Evolutionary conservation across 495 filamentous ascomycete species (phyloP).

Genomic region (Podospora anserina): DNA sequence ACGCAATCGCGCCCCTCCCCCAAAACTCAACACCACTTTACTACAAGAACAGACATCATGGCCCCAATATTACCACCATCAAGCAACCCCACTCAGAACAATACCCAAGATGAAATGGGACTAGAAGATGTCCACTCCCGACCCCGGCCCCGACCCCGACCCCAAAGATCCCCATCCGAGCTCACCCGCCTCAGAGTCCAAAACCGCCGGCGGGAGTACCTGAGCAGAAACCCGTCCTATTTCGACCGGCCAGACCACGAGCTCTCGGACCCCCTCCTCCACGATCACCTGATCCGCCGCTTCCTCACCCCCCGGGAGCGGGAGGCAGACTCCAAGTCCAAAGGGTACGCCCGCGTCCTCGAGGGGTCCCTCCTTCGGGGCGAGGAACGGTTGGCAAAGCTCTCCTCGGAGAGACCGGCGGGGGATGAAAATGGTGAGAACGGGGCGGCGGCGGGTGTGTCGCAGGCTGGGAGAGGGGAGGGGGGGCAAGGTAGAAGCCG

Average conservation of each 20-base stretch:
- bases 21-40: too few relatives aligned
- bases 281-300: conserved; percentile 73
- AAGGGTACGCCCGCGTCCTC: conserved; percentile 70
- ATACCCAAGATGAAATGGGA: not conserved
- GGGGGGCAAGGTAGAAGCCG: not conserved
- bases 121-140: too few relatives aligned
- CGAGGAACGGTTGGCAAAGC: conserved; percentile 66
- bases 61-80: not conserved
- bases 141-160: conserved; percentile 36
- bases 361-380: conserved; percentile 69
- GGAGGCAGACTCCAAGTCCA: conserved; percentile 64
- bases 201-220: conserved; percentile 45
- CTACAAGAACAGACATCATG: not conserved
- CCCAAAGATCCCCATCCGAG: conserved; percentile 33
- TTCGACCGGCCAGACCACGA: conserved; percentile 44
- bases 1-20: too few relatives aligned
- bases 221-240: conserved; percentile 40
- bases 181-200: conserved; percentile 36
- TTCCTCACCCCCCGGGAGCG: conserved; percentile 73
- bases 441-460: conserved; percentile 4
- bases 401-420: conserved; percentile 34
- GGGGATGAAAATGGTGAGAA: conserved; percentile 32
- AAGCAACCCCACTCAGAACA: not conserved
- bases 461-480: conserved; percentile 16
- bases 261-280: conserved; percentile 69